These are phyloP conservation scores for Stephanodiscus minutulus DNA, from an alignment of 108 stramenopile species.

Conservation along the genomic window DNA sequence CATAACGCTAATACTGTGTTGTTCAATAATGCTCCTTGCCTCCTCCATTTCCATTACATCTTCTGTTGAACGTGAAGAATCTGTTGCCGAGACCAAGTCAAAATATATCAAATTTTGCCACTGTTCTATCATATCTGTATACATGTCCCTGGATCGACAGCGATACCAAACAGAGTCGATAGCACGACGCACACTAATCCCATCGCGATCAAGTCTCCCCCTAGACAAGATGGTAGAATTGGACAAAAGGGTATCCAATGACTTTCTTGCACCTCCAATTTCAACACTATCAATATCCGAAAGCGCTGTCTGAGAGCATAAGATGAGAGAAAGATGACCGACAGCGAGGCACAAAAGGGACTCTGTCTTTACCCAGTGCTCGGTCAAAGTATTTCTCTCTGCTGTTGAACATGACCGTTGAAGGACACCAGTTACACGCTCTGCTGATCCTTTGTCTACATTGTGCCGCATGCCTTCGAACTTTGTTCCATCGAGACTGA, in stretches of 20 bases:
- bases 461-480: conserved; percentile 78
- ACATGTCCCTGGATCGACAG: conserved; percentile 10
- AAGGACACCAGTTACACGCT: conserved; percentile 58
- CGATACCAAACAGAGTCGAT: conserved; percentile 35
- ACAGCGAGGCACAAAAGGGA: conserved; percentile 64
- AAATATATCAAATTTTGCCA: conserved; percentile 38
- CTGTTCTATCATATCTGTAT: conserved; percentile 25
- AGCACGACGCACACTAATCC: conserved; percentile 18
- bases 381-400: conserved; percentile 1
- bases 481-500: conserved; percentile 67
- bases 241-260: conserved; percentile 12
- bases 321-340: conserved; percentile 62
- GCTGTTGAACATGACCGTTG: conserved; percentile 15
- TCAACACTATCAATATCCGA: conserved; percentile 52
- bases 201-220: conserved; percentile 31
- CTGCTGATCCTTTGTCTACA: conserved; percentile 61
- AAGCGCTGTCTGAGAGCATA: conserved; percentile 29
- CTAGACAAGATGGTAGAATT: conserved; percentile 33
- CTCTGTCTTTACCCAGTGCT: conserved; percentile 26
- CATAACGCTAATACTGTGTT: conserved; percentile 3
- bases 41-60: conserved; percentile 1
- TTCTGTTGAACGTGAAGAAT: conserved; percentile 16
- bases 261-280: conserved; percentile 9
- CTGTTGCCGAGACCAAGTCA: conserved; percentile 21
- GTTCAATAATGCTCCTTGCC: conserved; percentile 15